Percentiles rank a stretch among this genome's conserved stretches.
These are phyloP conservation scores for Puccinia polysora DNA, from an alignment of 1,284 basidiomycete species.

Conservation along the genomic window DNA sequence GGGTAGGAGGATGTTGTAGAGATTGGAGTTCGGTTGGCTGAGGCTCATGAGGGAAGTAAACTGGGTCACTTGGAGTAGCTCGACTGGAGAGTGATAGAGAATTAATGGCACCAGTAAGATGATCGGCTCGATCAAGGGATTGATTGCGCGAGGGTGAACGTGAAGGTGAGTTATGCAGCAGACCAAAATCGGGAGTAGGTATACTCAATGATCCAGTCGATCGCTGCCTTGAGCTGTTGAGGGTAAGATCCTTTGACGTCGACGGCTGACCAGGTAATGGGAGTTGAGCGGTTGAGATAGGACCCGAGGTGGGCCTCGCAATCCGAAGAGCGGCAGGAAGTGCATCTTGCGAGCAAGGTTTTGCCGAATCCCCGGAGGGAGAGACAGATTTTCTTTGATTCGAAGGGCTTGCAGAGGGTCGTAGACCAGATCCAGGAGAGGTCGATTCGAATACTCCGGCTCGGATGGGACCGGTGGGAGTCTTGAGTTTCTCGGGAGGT, in stretches of 20 bases:
- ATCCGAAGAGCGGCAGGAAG: constrained; percentile 17
- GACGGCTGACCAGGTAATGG: constrained; percentile 31
- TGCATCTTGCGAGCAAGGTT: constrained; percentile 2
- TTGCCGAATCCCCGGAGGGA: not conserved
- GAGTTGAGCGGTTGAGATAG: not conserved
- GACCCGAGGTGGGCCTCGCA: not conserved
- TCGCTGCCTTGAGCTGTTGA: constrained; percentile 22
- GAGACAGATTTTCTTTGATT: constrained; percentile 15
- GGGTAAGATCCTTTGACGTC: not conserved
- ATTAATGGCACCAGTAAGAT: constrained; percentile 10
- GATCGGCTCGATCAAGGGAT: constrained; percentile 13
- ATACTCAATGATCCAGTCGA: constrained; percentile 25
- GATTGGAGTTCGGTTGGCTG: constrained; percentile 6
- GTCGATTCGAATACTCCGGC: constrained; percentile 39
- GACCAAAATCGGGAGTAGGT: constrained; percentile 19
- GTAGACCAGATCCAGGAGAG: constrained; percentile 26
- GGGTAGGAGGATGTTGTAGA: not conserved
- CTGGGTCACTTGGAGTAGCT: not conserved
- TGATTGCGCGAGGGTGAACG: constrained; percentile 38
- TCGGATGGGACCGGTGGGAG: constrained; percentile 15
- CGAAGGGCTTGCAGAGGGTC: not conserved
- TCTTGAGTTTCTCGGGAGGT: constrained; percentile 32
- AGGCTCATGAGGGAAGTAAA: constrained; percentile 31
- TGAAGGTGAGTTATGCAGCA: not conserved
- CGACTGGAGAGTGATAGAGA: constrained; percentile 24